Conservation (phyloP, 495 filamentous ascomycete species). For the Trichoderma asperelloides region DNA sequence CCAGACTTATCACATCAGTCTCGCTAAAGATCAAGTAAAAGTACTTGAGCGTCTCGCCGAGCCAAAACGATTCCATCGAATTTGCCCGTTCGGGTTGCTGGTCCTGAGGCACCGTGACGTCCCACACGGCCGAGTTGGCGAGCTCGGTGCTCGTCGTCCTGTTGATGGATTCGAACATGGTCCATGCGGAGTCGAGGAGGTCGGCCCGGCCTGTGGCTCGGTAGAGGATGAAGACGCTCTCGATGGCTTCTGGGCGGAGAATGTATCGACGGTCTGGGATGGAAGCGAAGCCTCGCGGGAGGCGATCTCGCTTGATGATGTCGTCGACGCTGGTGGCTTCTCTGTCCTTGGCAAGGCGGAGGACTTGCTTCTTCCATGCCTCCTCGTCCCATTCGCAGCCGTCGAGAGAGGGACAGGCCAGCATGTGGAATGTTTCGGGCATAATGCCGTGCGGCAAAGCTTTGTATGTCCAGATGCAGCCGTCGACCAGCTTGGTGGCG, state of each 20-base stretch:
- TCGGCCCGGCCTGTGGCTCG: slow-evolving; percentile 46
- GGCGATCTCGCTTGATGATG: slow-evolving; percentile 46
- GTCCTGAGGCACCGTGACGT: slow-evolving; percentile 23
- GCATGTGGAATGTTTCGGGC: slow-evolving; percentile 60
- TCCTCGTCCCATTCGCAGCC: slow-evolving; percentile 64
- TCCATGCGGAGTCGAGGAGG: slow-evolving; percentile 49
- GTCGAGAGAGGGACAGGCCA: slow-evolving; percentile 49
- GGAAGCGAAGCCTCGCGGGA: slow-evolving; percentile 58
- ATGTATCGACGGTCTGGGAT: slow-evolving; percentile 57
- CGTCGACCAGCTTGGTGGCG: slow-evolving; percentile 65
- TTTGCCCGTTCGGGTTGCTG: slow-evolving; percentile 20
- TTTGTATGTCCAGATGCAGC: slow-evolving; percentile 79
- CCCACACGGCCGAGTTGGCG: slow-evolving; percentile 41
- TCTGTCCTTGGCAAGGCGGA: slow-evolving; percentile 10
- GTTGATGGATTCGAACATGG: slow-evolving; percentile 46
- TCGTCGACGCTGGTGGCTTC: slow-evolving; percentile 17
- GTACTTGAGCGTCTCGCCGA: slow-evolving; percentile 42
- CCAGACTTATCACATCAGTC: slow-evolving; percentile 56
- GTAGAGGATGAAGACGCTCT: slow-evolving; percentile 64
- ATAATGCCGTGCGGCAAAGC: slow-evolving; percentile 66
- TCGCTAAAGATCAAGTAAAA: slow-evolving; percentile 78
- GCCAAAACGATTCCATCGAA: slow-evolving; percentile 46
- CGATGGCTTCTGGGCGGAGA: slow-evolving; percentile 62
- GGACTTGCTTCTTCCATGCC: slow-evolving; percentile 32
- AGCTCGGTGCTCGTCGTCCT: slow-evolving; percentile 39